Evolutionary conservation across 495 filamentous ascomycete genomes (phyloP), one percentile per base, ranked within the genome.

Genomic region (Geoglossum glabrum): DNA sequence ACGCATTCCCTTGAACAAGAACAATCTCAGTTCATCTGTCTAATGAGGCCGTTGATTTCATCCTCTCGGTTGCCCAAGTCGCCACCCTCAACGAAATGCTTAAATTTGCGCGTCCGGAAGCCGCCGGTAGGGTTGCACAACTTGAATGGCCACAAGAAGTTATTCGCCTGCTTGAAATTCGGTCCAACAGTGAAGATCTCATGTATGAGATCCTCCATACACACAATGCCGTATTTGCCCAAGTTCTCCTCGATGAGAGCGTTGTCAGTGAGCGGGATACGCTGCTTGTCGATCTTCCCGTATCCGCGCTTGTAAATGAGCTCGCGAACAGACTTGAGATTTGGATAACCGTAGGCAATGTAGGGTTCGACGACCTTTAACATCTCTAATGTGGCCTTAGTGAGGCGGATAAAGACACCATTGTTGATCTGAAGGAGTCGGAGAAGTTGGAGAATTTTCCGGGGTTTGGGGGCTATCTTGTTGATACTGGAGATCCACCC

Each of bases 111-210:
- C 58, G 82, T 73, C 69, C 84, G 79, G 85, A 98, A 98, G 55
- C 93, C 90, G 68, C 92, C 93, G 62, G 75, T 98, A 66, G 92
- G 92, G 78, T 89, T 94, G 79, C 80, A 87, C 65, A 98, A 83
- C 85, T 98, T 97, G 83, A 98, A 98, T 67, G 92, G 92, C 92
- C 92, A 98, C 54, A 98, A 78, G 81, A 97, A 97, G 84, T 97
- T 98, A 80, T 86, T 85, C 70, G 87, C 87, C 79, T 97, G 89
- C 85, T 98, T 98, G 86, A 98, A 98, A 80, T 95, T 95, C 76
- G 90, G 89, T 67, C 90, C 92, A 62, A 96, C 92, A 60, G 89
- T 95, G 79, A 80, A 88, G 78, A 98, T 95, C 80, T 98, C 92
- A 80, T 98, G 92, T 74, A 98, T 90, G 65, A 98, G 75, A 78